Conservation (phyloP, 495 filamentous ascomycete species). For the Hypoxylon lenormandii region DNA sequence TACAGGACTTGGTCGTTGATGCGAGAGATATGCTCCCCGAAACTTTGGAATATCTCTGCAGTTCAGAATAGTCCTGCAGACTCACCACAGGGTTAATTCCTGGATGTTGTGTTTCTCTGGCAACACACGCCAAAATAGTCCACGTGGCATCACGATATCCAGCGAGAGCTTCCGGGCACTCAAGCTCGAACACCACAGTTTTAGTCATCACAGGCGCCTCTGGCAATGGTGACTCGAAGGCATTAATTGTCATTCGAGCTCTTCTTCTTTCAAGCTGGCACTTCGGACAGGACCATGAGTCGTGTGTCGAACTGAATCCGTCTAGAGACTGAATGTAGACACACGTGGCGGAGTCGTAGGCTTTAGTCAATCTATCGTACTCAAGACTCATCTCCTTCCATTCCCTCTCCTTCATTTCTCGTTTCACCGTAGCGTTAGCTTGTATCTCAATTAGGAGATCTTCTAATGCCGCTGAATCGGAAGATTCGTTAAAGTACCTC, state of each 20-base stretch:
- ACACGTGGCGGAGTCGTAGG: conserved; percentile 53
- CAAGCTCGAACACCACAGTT: conserved; percentile 60
- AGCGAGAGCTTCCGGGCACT: conserved; percentile 51
- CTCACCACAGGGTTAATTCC: conserved; percentile 35
- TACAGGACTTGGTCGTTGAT: conserved; percentile 53
- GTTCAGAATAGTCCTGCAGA: conserved; percentile 45
- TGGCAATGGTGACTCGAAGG: conserved; percentile 62
- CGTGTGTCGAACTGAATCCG: conserved; percentile 20
- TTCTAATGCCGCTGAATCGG: conserved; percentile 39
- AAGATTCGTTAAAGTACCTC: conserved; percentile 57
- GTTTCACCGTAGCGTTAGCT: conserved; percentile 26
- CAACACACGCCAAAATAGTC: conserved; percentile 48
- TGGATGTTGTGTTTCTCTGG: conserved; percentile 10
- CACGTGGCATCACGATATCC: conserved; percentile 62
- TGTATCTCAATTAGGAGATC: conserved; percentile 53
- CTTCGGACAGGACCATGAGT: conserved; percentile 41
- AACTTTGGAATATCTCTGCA: conserved; percentile 26
- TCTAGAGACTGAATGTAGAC: conserved; percentile 25
- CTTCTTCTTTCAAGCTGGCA: conserved; percentile 50
- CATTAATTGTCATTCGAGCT: conserved; percentile 52
- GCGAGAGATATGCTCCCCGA: conserved; percentile 44
- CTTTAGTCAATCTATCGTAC: conserved; percentile 55
- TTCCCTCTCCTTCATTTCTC: conserved; percentile 56
- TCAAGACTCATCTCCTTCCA: conserved; percentile 52
- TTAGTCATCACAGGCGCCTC: conserved; percentile 46